These are phyloP conservation scores for Penicillium oxalicum DNA, from an alignment of 2,329 filamentous ascomycete species.

Conservation along the genomic window DNA sequence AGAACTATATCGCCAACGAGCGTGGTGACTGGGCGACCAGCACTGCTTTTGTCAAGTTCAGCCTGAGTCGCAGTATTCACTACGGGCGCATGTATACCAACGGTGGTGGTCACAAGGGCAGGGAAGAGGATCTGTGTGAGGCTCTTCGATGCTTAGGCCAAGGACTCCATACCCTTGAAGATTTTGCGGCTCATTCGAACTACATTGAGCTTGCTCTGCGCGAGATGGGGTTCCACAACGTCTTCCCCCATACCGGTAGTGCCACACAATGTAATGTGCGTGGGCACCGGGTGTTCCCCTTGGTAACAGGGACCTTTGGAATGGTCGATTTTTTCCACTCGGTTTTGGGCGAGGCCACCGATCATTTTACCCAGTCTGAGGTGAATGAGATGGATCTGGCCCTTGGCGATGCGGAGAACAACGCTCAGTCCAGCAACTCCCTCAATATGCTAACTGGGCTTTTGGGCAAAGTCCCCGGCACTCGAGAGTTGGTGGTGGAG, in stretches of 20 bases:
- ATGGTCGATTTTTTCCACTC: conserved; percentile 81
- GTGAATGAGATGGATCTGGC: conserved; percentile 74
- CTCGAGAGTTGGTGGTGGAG: conserved; percentile 60
- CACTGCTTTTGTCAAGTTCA: conserved; percentile 73
- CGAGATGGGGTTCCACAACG: conserved; percentile 61
- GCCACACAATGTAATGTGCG: conserved; percentile 59
- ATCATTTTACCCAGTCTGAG: conserved; percentile 80
- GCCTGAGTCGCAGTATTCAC: conserved; percentile 67
- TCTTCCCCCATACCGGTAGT: conserved; percentile 69
- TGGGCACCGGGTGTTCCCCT: conserved; percentile 63
- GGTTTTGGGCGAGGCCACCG: conserved; percentile 67
- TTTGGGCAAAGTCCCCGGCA: conserved; percentile 69
- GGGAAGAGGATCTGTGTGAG: conserved; percentile 72
- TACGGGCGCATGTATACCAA: conserved; percentile 69
- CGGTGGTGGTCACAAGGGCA: conserved; percentile 56
- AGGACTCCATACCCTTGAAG: conserved; percentile 72
- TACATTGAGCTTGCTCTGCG: conserved; percentile 72
- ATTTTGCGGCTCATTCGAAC: conserved; percentile 73
- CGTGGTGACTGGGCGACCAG: conserved; percentile 82
- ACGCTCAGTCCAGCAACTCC: conserved; percentile 37
- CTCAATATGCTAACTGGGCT: conserved; percentile 63
- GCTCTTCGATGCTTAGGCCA: conserved; percentile 71
- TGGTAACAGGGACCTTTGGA: conserved; percentile 69
- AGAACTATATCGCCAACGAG: conserved; percentile 97
- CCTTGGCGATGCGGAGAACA: conserved; percentile 61